Percentiles rank a stretch among this genome's conserved stretches.
Conservation (phyloP, 2,329 filamentous ascomycete species). For the Curvularia verruculosa region DNA sequence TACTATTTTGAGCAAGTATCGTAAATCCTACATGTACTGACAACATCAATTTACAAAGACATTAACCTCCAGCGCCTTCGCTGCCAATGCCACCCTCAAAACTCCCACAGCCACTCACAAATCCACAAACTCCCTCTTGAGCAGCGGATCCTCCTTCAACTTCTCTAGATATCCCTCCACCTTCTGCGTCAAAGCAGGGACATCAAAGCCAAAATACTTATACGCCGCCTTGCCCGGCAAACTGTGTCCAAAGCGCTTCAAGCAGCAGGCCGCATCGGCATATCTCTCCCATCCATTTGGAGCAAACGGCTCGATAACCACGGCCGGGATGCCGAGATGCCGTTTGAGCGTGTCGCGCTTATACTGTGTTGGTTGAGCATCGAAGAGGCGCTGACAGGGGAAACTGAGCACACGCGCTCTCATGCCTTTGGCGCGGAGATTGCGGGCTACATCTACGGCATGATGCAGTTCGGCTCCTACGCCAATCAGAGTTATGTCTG, state of each 20-base stretch:
- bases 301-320: conserved; percentile 67
- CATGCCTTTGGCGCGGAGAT: conserved; percentile 49
- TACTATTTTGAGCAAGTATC: neutral
- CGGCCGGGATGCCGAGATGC: conserved; percentile 51
- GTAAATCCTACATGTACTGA: neutral
- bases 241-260: conserved; percentile 63
- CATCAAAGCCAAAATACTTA: conserved; percentile 58
- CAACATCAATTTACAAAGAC: neutral
- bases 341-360: conserved; percentile 55
- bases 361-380: conserved; percentile 55
- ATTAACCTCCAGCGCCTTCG: neutral
- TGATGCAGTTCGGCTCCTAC: conserved; percentile 57
- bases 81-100: neutral
- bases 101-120: conserved; percentile 19
- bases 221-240: conserved; percentile 62
- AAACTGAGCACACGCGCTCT: conserved; percentile 57
- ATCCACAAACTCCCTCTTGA: conserved; percentile 43
- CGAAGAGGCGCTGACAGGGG: conserved; percentile 59
- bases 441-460: conserved; percentile 52
- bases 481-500: conserved; percentile 54
- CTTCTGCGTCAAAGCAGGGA: conserved; percentile 50
- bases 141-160: conserved; percentile 44
- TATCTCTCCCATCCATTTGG: conserved; percentile 66
- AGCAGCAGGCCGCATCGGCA: conserved; percentile 61
- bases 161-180: conserved; percentile 47